A percentile compares a stretch with the other conserved stretches of the same genome.
Evolutionary conservation across 805 yeast genomes (phyloP).

Genomic region (Ogataea ganodermae): DNA sequence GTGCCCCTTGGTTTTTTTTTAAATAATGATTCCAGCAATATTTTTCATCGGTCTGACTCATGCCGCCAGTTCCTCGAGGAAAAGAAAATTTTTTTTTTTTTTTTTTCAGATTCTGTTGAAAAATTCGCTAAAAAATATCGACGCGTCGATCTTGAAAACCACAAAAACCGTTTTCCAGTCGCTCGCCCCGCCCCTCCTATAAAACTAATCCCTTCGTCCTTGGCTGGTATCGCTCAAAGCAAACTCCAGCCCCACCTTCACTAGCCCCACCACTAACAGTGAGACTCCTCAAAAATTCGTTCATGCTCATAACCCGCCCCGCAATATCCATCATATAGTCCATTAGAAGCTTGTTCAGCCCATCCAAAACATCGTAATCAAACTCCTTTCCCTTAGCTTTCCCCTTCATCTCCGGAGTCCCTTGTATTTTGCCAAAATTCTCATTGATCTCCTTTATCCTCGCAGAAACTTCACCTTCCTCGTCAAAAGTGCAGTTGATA

Average conservation of each 20-base stretch:
- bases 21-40: not conserved
- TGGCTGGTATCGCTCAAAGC: not conserved
- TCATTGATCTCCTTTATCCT: constrained; percentile 7
- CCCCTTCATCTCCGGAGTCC: not conserved
- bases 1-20: not conserved
- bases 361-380: constrained; percentile 12
- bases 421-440: constrained; percentile 9
- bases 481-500: constrained; percentile 11
- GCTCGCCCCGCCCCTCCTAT: no score
- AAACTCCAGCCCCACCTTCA: not conserved
- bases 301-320: not conserved
- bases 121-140: constrained; percentile 1
- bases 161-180: constrained; percentile 7
- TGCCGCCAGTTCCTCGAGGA: constrained; percentile 6
- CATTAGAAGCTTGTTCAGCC: constrained; percentile 9
- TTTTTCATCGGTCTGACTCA: constrained; percentile 5
- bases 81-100: constrained; percentile 3
- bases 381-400: not conserved
- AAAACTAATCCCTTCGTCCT: not conserved
- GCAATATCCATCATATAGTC: constrained; percentile 14
- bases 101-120: not conserved
- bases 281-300: not conserved
- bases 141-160: constrained; percentile 2
- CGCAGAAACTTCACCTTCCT: not conserved
- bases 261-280: not conserved